Conservation (phyloP, 2,329 filamentous ascomycete species). For the Aspergillus texensis region DNA sequence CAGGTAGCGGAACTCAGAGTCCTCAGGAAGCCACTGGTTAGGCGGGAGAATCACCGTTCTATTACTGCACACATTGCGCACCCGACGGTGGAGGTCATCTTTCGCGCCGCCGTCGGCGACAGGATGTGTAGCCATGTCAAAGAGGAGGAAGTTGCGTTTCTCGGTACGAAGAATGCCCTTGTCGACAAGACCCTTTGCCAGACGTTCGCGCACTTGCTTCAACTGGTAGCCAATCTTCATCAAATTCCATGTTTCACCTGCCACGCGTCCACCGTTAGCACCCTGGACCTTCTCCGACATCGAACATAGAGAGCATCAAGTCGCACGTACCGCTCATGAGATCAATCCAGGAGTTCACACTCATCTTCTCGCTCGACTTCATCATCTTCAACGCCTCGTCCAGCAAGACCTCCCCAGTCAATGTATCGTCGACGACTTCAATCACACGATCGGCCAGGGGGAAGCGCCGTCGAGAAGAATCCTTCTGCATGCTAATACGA, state of each 20-base stretch:
- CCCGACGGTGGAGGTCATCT: constrained; percentile 91
- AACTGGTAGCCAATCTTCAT: constrained; percentile 99
- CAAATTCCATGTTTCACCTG: constrained; percentile 98
- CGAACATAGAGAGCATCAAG: neutral
- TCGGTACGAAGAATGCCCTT: constrained; percentile 98
- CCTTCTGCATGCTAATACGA: constrained; percentile 97
- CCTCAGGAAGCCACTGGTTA: constrained; percentile 89
- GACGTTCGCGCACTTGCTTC: constrained; percentile 96
- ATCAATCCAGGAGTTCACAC: constrained; percentile 98
- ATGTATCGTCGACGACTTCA: constrained; percentile 93
- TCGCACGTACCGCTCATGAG: constrained; percentile 81
- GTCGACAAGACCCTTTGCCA: constrained; percentile 96
- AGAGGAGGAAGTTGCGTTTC: constrained; percentile 98
- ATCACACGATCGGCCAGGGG: constrained; percentile 91
- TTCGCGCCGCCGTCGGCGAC: constrained; percentile 96
- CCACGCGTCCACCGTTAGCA: constrained; percentile 15
- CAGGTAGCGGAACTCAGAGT: constrained; percentile 89
- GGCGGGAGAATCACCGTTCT: constrained; percentile 87
- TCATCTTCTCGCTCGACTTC: constrained; percentile 99
- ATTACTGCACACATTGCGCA: constrained; percentile 89
- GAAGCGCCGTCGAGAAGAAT: constrained; percentile 86
- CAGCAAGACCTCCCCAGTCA: constrained; percentile 94
- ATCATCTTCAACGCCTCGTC: constrained; percentile 99
- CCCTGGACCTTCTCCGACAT: neutral
- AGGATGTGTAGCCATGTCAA: constrained; percentile 99